Evolutionary conservation across 257 asterid species (phyloP), one percentile per base, ranked within the genome.

Genomic region (Penstemon newberryi): DNA sequence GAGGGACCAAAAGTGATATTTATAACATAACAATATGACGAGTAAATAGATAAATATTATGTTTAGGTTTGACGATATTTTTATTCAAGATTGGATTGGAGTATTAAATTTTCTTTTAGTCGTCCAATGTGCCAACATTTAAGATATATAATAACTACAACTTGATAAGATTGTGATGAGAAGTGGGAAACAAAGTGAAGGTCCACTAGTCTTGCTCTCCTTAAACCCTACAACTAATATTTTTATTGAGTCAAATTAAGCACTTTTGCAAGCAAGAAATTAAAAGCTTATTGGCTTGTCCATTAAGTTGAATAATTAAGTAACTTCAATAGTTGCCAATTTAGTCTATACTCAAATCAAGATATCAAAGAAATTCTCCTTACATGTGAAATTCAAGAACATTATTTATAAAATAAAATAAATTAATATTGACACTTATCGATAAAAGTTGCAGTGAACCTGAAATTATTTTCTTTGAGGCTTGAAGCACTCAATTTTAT

Each of bases 111-210:
- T 13, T 13, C 47, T 63, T 52, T 60, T 45, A 39, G 38, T 69
- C 19, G 19, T 43, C 40, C 60, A 58, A 78, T 0, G 0, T 15
- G 18, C 18, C 18, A 15, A 15, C 18, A 15, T 15, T 15, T 15
- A 15, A 15, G 18, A 15, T 15, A 15, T 15, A 15, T 15, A 78
- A 73, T 65, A 50, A 33, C 56, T 47, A 15, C 18, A 15, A 15
- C 18, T 15, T 15, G 18, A 15, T 15, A 62, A 38, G 15, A 41
- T 47, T 63, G 56, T 54, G 43, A 36, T 55, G 40, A 68, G 8
- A 63, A 75, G 77, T 83, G 91, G 91, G 78, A 65, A 77, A 79
- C 83, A 83, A 58, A 55, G 50, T 75, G 65, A 60, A 69, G 71
- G 74, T 74, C 86, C 87, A 75, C 79, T 25, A 25, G 33, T 65